Percentiles rank a stretch among this genome's conserved stretches.
phyloP scores from a whole-genome alignment of 1,284 basidiomycete genomes.

The Malassezia vespertilionis region DNA sequence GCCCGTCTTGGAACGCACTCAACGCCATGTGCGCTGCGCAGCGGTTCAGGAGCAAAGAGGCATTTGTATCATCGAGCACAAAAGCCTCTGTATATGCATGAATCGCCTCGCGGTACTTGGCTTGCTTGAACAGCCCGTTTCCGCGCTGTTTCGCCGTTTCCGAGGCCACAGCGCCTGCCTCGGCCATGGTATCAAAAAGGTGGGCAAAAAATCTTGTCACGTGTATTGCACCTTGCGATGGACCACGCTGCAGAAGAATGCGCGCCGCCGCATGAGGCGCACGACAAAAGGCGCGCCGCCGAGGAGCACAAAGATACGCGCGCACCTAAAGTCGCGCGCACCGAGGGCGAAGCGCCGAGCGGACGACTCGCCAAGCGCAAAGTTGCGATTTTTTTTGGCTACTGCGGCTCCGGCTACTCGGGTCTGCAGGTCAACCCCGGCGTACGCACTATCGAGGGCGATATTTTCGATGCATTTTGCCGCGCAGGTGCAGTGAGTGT shows the following conservation, averaged over 20 bases:
- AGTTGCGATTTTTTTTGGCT: constrained; percentile 53
- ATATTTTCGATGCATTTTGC: constrained; percentile 75
- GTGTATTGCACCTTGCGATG: neutral
- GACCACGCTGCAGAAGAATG: constrained; percentile 1
- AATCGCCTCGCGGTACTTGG: constrained; percentile 39
- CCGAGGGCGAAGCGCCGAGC: neutral
- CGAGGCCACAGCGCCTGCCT: constrained; percentile 19
- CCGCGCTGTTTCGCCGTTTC: constrained; percentile 43
- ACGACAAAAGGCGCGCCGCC: neutral
- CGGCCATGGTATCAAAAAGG: constrained; percentile 5
- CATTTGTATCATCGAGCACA: constrained; percentile 59
- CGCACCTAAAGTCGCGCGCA: constrained; percentile 2
- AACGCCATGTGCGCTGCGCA: constrained; percentile 73
- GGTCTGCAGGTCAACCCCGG: constrained; percentile 77
- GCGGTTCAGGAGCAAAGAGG: constrained; percentile 69
- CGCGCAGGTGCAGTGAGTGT: constrained; percentile 79
- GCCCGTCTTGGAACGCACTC: constrained; percentile 62
- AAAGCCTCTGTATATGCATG: constrained; percentile 34
- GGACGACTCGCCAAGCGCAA: constrained; percentile 52
- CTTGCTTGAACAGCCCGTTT: constrained; percentile 36
- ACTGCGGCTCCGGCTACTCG: constrained; percentile 59
- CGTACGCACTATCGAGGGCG: constrained; percentile 76
- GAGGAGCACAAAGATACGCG: constrained; percentile 20
- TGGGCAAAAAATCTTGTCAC: constrained; percentile 4
- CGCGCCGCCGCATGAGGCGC: neutral